These are phyloP conservation scores for Colletotrichum tropicicola DNA, from an alignment of 2,329 filamentous ascomycete genomes.

Conservation along the genomic window DNA sequence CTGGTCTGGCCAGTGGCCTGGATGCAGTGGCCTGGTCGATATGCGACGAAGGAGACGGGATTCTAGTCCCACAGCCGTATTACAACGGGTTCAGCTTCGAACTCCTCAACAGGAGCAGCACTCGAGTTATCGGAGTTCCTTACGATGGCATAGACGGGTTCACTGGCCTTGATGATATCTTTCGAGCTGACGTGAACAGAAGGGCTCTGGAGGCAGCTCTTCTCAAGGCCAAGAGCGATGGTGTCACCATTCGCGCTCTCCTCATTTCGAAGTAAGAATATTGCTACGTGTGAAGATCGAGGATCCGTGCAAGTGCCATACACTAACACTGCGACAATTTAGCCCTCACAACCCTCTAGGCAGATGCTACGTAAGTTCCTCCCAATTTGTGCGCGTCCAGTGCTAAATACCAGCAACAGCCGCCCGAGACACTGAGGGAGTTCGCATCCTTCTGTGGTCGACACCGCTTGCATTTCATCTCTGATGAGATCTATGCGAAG, in stretches of 20 bases:
- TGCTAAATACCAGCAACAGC: not conserved
- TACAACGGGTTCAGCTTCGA: constrained; percentile 39
- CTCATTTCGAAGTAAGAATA: constrained; percentile 30
- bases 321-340: not conserved
- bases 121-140: constrained; percentile 26
- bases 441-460: constrained; percentile 49
- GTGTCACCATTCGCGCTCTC: constrained; percentile 21
- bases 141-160: constrained; percentile 32
- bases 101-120: constrained; percentile 29
- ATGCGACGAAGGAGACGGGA: constrained; percentile 39
- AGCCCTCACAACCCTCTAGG: constrained; percentile 44
- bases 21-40: constrained; percentile 37
- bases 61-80: constrained; percentile 39
- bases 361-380: constrained; percentile 38
- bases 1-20: constrained; percentile 36
- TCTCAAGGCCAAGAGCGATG: constrained; percentile 12
- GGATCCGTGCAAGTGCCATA: not conserved
- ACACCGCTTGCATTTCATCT: constrained; percentile 53
- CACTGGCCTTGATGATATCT: constrained; percentile 32
- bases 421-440: constrained; percentile 36
- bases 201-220: constrained; percentile 30
- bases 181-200: constrained; percentile 29
- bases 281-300: not conserved
- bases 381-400: constrained; percentile 22
- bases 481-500: constrained; percentile 59